phyloP scores from a whole-genome alignment of 208 protist species.

The Crithidia acanthocephali region DNA sequence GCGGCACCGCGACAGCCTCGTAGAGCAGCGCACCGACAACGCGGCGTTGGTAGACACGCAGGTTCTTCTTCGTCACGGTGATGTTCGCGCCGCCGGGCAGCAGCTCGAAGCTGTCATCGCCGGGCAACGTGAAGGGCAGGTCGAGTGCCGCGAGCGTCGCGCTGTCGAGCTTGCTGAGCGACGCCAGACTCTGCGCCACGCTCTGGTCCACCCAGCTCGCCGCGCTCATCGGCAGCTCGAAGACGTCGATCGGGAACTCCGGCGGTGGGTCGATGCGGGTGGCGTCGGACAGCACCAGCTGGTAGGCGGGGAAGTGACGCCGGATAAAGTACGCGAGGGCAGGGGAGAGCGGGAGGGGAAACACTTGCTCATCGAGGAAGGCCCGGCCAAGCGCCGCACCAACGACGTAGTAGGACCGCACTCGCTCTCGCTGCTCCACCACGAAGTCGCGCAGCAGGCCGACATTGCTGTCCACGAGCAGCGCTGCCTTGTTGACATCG shows the following conservation, averaged over 20 bases:
- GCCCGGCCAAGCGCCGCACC: slow-evolving; percentile 80
- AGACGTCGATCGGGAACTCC: slow-evolving; percentile 67
- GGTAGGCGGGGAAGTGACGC: slow-evolving; percentile 44
- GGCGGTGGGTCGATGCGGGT: slow-evolving; percentile 31
- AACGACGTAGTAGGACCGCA: slow-evolving; percentile 68
- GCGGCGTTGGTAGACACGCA: slow-evolving; percentile 63
- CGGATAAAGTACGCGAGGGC: slow-evolving; percentile 76
- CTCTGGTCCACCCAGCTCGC: slow-evolving; percentile 63
- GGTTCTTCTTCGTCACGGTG: slow-evolving; percentile 54
- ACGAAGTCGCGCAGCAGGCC: slow-evolving; percentile 49
- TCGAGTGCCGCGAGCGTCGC: slow-evolving; percentile 53
- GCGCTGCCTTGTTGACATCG: slow-evolving; percentile 14
- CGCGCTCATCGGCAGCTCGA: slow-evolving; percentile 58
- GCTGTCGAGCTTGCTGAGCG: slow-evolving; percentile 44
- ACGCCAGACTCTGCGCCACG: slow-evolving; percentile 50
- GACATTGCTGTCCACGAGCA: slow-evolving; percentile 30
- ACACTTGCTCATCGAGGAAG: slow-evolving; percentile 78
- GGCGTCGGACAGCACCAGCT: slow-evolving; percentile 28
- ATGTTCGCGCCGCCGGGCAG: slow-evolving; percentile 47
- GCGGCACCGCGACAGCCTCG: slow-evolving; percentile 68
- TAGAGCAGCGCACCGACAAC: slow-evolving; percentile 70
- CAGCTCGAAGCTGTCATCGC: slow-evolving; percentile 72
- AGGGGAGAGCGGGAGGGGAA: slow-evolving; percentile 74
- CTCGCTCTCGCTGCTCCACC: slow-evolving; percentile 44
- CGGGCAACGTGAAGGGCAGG: slow-evolving; percentile 87